Conservation (phyloP, 805 yeast species). For the Blastobotrys robertii region DNA sequence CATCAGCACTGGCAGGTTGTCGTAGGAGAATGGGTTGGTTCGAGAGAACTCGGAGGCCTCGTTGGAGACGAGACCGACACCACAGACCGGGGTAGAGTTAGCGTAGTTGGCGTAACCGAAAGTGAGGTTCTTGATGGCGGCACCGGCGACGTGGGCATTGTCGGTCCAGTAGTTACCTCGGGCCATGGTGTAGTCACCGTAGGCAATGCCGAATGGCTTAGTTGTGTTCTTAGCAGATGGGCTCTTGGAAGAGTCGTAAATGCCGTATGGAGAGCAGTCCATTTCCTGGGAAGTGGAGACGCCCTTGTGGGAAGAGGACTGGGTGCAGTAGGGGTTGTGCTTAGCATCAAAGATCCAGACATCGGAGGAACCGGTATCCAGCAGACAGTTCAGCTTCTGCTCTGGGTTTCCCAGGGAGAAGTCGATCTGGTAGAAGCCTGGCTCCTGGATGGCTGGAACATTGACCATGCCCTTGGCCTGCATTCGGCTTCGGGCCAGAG, state of each 20-base stretch:
- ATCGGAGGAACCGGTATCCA: constrained; percentile 68
- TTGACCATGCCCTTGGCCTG: too few relatives aligned
- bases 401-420: constrained; percentile 42
- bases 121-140: constrained; percentile 41
- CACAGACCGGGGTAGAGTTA: constrained; percentile 50
- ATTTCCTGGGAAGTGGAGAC: constrained; percentile 1
- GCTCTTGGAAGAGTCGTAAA: constrained; percentile 22
- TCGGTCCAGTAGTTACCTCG: constrained; percentile 57
- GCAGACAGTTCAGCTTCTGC: constrained; percentile 40
- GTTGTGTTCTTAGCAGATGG: constrained; percentile 15
- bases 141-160: constrained; percentile 41
- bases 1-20: constrained; percentile 27
- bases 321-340: constrained; percentile 14
- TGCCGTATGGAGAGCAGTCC: constrained; percentile 9
- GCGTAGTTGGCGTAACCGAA: constrained; percentile 68
- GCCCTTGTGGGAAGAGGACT: too few relatives aligned
- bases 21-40: constrained; percentile 1
- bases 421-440: too few relatives aligned
- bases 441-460: too few relatives aligned
- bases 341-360: constrained; percentile 37
- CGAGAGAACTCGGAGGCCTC: constrained; percentile 26
- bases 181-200: constrained; percentile 41
- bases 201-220: constrained; percentile 20
- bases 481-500: too few relatives aligned
- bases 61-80: constrained; percentile 26